Evolutionary conservation across 2,329 filamentous ascomycete species (phyloP), one percentile per base, ranked within the genome.

Genomic region (Gnomoniopsis smithogilvyi): DNA sequence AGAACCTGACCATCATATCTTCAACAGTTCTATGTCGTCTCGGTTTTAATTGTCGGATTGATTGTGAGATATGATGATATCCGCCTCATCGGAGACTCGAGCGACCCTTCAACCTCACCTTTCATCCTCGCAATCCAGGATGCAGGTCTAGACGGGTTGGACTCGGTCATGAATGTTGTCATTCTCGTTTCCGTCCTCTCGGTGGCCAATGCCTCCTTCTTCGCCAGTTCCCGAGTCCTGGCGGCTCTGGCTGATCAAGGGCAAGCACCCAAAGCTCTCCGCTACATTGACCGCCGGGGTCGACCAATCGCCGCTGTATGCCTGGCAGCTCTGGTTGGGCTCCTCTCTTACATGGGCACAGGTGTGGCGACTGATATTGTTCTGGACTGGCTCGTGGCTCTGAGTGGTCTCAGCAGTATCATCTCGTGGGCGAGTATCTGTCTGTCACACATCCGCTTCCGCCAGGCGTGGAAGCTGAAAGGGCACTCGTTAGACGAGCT

Each of bases 41-140:
- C 90, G 1, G 81, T 97, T 11, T 85, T 86, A 4, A 77, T 97
- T 3, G 86, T 97, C 58, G 92, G 93, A 24, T 80, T 96, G 1
- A 79, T 96, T 2, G 91, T 97, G 0, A 89, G 88, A 0, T 93
- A 89, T 71, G 76, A 83, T 66, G 84, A 96, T 62, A 55, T 69
- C 0, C 78, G 81, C 3, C 86, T 96, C 0, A 77, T 92, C 1
- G 78, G 78, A 14, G 80, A n/a, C 38, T 15, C 78, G 48, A 68
- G 66, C 34, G 56, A 59, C 26, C 49, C 56, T 33, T 54, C 51
- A 17, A 82, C 77, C 56, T 77, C 78, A n/a, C 94, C 94, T 2
- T 97, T 97, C 72, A 93, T 97, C 67, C 96, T 97, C 67, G 91
- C 93, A 62, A 96, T 96, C 66, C 80, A 89, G 65, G 89, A 92